Base-by-base conservation (phyloP, 2,329 filamentous ascomycete species). In the Akanthomyces dipterigenus region DNA sequence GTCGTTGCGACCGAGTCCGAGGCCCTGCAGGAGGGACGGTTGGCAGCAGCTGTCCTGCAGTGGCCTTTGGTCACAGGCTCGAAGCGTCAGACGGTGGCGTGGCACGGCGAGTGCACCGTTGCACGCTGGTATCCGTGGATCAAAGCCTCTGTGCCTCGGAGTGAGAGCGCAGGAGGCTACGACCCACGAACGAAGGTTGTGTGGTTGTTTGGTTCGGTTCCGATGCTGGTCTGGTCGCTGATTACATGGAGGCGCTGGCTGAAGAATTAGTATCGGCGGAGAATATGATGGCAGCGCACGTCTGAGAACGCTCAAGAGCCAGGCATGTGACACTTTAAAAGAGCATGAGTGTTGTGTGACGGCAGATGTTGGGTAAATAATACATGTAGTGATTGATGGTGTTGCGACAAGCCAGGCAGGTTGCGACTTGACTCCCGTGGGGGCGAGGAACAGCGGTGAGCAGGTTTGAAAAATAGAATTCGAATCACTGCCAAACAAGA, bases 51-150 rank as follows among this genome's bases (percentile, higher is more conserved):
- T 14, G 34, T 61, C 65, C 66, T 67, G 67, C 64, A 69, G 65
- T 59, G 58, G 63, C 63, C 36, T 38, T 49, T 61, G 59, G 59
- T 65, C 58, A 60, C 61, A 63, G 63, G 46, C 49, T 49, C 62
- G 63, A 54, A 50, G 63, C 63, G 64, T 62, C 63, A 63, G 63
- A 64, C 61, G 64, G 68, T 64, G 64, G 67, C 70, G 73, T 76
- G 70, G 67, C 70, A 77, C 73, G 70, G 69, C 63, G 67, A 67
- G 75, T 73, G 67, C 75, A 78, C 77, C 73, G 71, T 72, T 70
- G 70, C 71, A 73, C 70, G 72, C 67, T 64, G 65, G 66, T 68
- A 60, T 70, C 62, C 58, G 67, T 65, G 65, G 69, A 68, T 68
- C 62, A 66, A 66, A 66, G 65, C 66, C 68, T 68, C 66, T 68